Evolutionary conservation across 2,329 filamentous ascomycete species (phyloP), one percentile per base, ranked within the genome.

Genomic region (Sclerotinia glacialis): DNA sequence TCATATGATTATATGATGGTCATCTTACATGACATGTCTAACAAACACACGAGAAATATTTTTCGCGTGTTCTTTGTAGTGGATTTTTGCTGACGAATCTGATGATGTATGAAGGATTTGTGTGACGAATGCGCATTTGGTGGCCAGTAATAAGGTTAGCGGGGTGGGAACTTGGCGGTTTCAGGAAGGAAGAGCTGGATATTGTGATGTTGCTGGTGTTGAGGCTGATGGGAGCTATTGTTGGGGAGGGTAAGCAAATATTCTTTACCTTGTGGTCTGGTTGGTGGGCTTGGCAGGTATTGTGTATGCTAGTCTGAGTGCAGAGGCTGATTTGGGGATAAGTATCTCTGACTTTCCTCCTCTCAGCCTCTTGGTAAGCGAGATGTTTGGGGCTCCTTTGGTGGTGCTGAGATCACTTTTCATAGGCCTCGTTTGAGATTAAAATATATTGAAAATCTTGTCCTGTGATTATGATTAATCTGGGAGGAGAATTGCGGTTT

Each of bases 181-280:
- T 28, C 44, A 49, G 37, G 44, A 12, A 8, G 40, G 44, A 31
- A 37, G 44, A 49, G 49, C 14, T n/a, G 12, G 26, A 14, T n/a
- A 2, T 18, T 3, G 6, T 23, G 23, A 49, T 14, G 44, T 31
- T 31, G 14, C 16, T 42, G 5, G 12, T 14, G 2, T 14, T 49
- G 28, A 49, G 44, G 58, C 58, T 61, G 58, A 61, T 61, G 58
- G 37, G 58, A 49, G 44, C 44, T 49, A 37, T 50, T 61, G 3
- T 26, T 23, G 44, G 44, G 8, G n/a, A 18, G 8, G 28, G n/a
- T 49, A 61, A 50, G 44, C 44, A 60, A 26, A 37, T 6, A 8
- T 12, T 2, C 26, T 11, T 37, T 34, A 47, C 2, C 37, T 21
- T 49, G 21, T 5, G 16, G 1, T 21, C n/a, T 0, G 44, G 18